Base-by-base conservation (phyloP, 1,139 yeast species). In the Geotrichum aggregatum region DNA sequence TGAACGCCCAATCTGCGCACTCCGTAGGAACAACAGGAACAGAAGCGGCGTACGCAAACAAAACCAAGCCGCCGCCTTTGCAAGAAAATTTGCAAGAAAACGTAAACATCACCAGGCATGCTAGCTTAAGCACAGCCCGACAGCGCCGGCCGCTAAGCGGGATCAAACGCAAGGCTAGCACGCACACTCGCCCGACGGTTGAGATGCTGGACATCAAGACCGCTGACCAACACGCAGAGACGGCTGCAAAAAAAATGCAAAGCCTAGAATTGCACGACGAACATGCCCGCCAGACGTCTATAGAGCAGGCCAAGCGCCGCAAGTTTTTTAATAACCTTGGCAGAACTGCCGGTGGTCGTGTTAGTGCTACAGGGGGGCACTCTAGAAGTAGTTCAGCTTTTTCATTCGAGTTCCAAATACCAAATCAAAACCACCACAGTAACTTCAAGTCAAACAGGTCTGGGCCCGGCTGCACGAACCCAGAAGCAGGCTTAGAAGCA, bases 241-340 rank as follows among this genome's bases (percentile, higher is more conserved):
- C n/a, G 8, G 18, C 28, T 14, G 31, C 43, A n/a, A 14, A 11
- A 3, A n/a, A 30, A 19, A 19, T 39, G 5, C 43, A 21, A 11
- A 39, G 11, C 43, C 19, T 39, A 8, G 31, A 39, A 8, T 22
- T 39, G 16, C 19, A 10, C 18, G 43, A 24, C 26, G 21, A 22
- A 26, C 19, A 21, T 5, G 16, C 13, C 4, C 14, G 16, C 4
- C 40, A 14, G 21, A 21, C 19, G 8, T 11, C 14, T n/a, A n/a
- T n/a, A 3, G 24, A 16, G 13, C n/a, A 19, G 34, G 16, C 44
- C 14, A 41, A 41, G 35, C 44, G 44, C 14, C 34, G 44, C 13
- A 41, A 41, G 44, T 41, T 41, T 28, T 14, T 41, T 35, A 28
- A 28, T n/a, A 14, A 34, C 18, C 28, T 39, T 21, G 46, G 39